Evolutionary conservation across 306 rosid species (phyloP), one percentile per base, ranked within the genome.

Genomic region (Quercus berberidifolia): DNA sequence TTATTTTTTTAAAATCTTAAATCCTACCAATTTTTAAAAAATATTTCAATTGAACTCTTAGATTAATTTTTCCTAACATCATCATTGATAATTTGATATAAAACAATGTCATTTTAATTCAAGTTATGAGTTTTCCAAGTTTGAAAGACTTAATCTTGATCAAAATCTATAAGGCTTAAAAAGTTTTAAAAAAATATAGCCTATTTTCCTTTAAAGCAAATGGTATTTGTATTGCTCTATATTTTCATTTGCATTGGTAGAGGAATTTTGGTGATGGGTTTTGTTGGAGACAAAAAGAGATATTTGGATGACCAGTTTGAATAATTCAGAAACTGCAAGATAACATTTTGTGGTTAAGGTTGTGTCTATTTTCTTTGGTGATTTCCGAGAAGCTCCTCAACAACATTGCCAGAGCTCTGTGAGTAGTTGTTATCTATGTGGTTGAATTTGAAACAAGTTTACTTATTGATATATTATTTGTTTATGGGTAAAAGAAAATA

Each of bases 261-360:
- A 51, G 1, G 28, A 59, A 70, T 15, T 72, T 46, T 68, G 63
- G 25, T 58, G 0, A 51, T 65, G 69, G 71, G 28, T 74, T 59
- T 35, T 78, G 62, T 74, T 43, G 74, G 31, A 52, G 26, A 64
- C 49, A 91, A 76, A 93, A 91, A 75, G 92, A 93, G 78, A 38
- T 38, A 38, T 38, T 38, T 38, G 46, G 11, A 38, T 38, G 3
- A 38, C 11, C 46, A 38, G 1, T 93, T 91, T 82, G 74, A 63
- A 57, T 92, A 91, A 86, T 91, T 38, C 84, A 85, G 85, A 87
- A 87, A 78, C 86, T 93, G 54, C 92, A 90, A 62, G 94, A 93
- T 63, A 87, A 71, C 76, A 91, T 78, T 76, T 93, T 79, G 94
- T 90, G 76, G 43, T 80, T n/a, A 94, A 93, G 83, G 94, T 91